Base-by-base conservation (phyloP, 352 stramenopile species). In the Phytophthora macrochlamydospora region DNA sequence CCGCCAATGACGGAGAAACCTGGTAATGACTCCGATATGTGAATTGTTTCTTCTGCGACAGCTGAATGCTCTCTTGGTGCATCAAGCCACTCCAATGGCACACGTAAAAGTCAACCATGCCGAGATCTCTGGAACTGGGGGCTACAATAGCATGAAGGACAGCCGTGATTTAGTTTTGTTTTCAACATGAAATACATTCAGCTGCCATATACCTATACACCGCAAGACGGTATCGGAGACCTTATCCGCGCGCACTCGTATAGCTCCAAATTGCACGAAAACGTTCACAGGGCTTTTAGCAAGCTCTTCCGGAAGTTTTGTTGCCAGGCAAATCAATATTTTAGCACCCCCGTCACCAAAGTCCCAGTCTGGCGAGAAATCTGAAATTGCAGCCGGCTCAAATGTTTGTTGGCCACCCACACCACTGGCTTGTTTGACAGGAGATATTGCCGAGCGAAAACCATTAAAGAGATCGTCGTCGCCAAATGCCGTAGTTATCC, bases 341-440 rank as follows among this genome's bases (percentile, higher is more conserved):
- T 96, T 96, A 18, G 88, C 85, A 18, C 88, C 88, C 18, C 88
- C 88, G 12, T 83, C 58, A 50, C 69, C 56, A 57, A 92, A 92
- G 59, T 94, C 88, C 88, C 88, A 96, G 33, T 93, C 86, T 3
- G 88, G 88, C 3, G 88, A 94, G 56, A 92, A 95, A 56, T 95
- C 88, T 1, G 81, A 90, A 32, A 95, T 93, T 45, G 79, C 66
- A 12, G 86, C 59, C 33, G 71, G 52, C n/a, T 71, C 63, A 51
- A 80, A 78, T 4, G 59, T 70, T 30, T 69, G 65, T 40, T 75
- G 65, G 4, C 65, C 60, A 31, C 60, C 56, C 35, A 72, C 51
- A 14, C 42, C 44, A 8, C 45, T n/a, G 6, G n/a, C 24, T 30
- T 31, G 9, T 43, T 67, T 62, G 38, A 56, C 66, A 7, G 51